Conservation (phyloP, 768 basidiomycete genomes). For the Tylopilus sp. region DNA sequence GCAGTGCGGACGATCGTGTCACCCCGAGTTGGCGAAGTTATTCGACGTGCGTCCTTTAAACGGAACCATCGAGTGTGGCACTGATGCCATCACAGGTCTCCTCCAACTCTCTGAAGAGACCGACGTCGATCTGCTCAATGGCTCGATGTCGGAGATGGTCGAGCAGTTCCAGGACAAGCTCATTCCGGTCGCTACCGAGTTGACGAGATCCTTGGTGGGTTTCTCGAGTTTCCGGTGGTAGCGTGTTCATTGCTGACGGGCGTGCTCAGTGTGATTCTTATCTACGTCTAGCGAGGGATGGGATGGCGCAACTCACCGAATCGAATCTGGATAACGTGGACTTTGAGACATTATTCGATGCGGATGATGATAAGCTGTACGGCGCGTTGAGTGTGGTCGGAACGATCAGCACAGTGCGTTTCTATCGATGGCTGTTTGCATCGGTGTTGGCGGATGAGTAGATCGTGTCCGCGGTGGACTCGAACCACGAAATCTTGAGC, state of each 20-base stretch:
- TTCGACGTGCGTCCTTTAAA: conserved; percentile 57
- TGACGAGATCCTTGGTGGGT: conserved; percentile 73
- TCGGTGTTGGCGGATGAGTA: conserved; percentile 28
- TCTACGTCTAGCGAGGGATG: conserved; percentile 71
- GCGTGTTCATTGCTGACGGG: not conserved
- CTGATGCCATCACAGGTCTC: conserved; percentile 49
- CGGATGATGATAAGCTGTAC: conserved; percentile 83
- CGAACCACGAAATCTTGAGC: conserved; percentile 66
- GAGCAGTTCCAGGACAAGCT: conserved; percentile 82
- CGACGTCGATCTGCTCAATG: conserved; percentile 80
- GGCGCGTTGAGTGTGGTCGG: conserved; percentile 85
- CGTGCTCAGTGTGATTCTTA: conserved; percentile 72
- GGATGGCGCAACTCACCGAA: conserved; percentile 49
- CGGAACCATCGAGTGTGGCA: not conserved
- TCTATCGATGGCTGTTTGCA: not conserved
- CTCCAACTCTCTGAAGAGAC: conserved; percentile 89
- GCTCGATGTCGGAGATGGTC: conserved; percentile 86
- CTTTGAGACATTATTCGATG: conserved; percentile 53
- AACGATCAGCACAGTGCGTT: conserved; percentile 72
- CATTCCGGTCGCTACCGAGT: conserved; percentile 78
- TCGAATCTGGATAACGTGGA: conserved; percentile 48
- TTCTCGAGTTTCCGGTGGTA: not conserved
- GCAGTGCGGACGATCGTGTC: conserved; percentile 67
- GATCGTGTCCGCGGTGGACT: conserved; percentile 75
- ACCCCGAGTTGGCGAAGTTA: conserved; percentile 80